Evolutionary conservation across 257 asterid genomes (phyloP).

Genomic region (Plantago elongata): DNA sequence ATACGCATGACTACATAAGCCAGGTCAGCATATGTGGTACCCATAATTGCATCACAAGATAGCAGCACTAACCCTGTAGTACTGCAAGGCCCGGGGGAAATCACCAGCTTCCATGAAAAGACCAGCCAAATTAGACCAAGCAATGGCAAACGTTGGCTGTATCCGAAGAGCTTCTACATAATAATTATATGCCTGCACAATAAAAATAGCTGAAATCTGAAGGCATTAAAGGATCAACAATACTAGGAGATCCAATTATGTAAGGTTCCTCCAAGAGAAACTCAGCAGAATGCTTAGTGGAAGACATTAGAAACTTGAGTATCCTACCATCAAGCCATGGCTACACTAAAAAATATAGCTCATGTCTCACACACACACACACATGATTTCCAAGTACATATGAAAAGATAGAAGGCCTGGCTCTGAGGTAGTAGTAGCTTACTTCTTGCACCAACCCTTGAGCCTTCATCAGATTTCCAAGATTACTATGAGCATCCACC

Average conservation of each 20-base stretch:
- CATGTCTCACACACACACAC: not conserved
- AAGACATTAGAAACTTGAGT: slow-evolving; percentile 10
- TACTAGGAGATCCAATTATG: not conserved
- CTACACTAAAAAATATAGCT: slow-evolving; percentile 3
- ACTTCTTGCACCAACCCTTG: slow-evolving; percentile 97
- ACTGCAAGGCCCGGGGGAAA: slow-evolving; percentile 85
- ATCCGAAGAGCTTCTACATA: slow-evolving; percentile 85
- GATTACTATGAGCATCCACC: slow-evolving; percentile 99
- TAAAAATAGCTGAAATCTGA: slow-evolving; percentile 3
- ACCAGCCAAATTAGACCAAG: slow-evolving; percentile 99
- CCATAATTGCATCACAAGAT: not conserved
- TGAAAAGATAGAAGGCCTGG: slow-evolving; percentile 2
- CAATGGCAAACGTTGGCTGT: slow-evolving; percentile 95
- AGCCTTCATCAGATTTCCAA: slow-evolving; percentile 98
- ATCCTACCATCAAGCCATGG: slow-evolving; percentile 12
- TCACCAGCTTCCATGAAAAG: slow-evolving; percentile 97
- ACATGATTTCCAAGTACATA: not conserved
- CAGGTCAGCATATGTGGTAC: slow-evolving; percentile 1
- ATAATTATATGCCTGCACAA: slow-evolving; percentile 77
- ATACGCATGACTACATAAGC: slow-evolving; percentile 1
- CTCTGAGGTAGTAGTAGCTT: slow-evolving; percentile 17
- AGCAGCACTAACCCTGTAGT: slow-evolving; percentile 64
- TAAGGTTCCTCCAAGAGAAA: not conserved
- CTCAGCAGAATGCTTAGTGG: not conserved
- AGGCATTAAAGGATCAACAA: not conserved